Evolutionary conservation across 192 early-diverging fungal species (phyloP), one percentile per base, ranked within the genome.

Genomic region (Coemansia sp.): DNA sequence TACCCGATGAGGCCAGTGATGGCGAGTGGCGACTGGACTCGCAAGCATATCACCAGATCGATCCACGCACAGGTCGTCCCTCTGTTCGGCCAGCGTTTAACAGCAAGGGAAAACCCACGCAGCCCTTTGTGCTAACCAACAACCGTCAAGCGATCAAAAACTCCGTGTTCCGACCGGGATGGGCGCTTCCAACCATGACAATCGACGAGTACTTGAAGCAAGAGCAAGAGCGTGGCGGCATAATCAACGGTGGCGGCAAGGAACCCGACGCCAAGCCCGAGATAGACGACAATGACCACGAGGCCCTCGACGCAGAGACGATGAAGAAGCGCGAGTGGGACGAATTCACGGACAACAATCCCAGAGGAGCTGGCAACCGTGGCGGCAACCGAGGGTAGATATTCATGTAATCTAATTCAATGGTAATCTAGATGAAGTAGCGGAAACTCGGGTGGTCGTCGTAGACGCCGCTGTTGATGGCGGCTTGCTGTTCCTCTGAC

Each of bases 171-270:
- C 55, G 90, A 20, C 93, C 92, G 1, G 88, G 91, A 10, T 91
- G 92, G 73, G 90, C 85, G 26, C 65, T 99, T 62, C 97, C 97
- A 7, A 97, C 96, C 5, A 98, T 99, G 96, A 86, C 93, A 0
- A 88, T 99, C 50, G 97, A 99, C 45, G 92, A 98, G 77, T 99
- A 95, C 66, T 66, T 98, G 62, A 84, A 93, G 48, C 85, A 88
- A 55, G 95, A 99, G 74, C 80, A 86, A 61, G 88, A 90, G 65
- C 85, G 93, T 5, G 97, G 97, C 5, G 94, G 94, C 61, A 87
- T 98, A 33, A 88, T 99, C 39, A 84, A 79, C 21, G 94, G 93
- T 21, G 97, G 97, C 63, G 91, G 90, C 35, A 71, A 91, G 66
- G 86, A 85, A 67, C 93, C 94, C 0, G 87, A 93, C 5, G 55